Base-by-base conservation (phyloP, 768 basidiomycete species). In the Panaeolus papilionaceus region DNA sequence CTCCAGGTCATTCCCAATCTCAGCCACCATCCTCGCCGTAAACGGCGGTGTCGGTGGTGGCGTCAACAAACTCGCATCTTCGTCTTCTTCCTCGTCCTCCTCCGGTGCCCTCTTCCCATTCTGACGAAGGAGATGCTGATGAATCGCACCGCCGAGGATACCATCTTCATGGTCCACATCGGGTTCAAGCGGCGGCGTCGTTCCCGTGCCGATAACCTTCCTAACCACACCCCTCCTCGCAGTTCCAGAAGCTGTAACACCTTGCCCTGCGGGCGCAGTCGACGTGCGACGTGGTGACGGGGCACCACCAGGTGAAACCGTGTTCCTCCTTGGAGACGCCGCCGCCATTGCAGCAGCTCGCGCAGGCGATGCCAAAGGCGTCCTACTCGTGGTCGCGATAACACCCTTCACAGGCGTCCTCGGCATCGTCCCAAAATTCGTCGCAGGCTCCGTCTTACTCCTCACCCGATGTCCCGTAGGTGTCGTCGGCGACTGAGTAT, bases 11-110 rank as follows among this genome's bases (percentile, higher is more conserved):
- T 3, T 47, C n/a, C 69, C 65, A 38, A 40, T 42, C 26, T 54
- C 49, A 18, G 70, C 66, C 23, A 71, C 72, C 18, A 67, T 66
- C 23, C 69, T 62, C 62, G 72, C 64, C 8, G 70, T 70, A 44
- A 67, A 70, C 33, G 72, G 73, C 26, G 76, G 76, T 10, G 76
- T 76, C 38, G 75, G 71, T 1, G 74, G 76, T 0, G 75, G 76
- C 6, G 75, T 78, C 4, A 74, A 44, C 37, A 73, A 61, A 18
- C 73, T 68, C 66, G 70, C 42, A 2, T 74, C 75, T 10, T 69
- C 72, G 12, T 73, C 71, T 26, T 70, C 71, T 2, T 65, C 73
- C 0, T 71, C 71, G 4, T 65, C 74, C 11, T 68, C 74, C 47
- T 20, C 10, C 20, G 20, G 10, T 6, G 3, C 5, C 33, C 33